Base-by-base conservation (phyloP, 805 yeast genomes). In the Zygotorulaspora sp. region DNA sequence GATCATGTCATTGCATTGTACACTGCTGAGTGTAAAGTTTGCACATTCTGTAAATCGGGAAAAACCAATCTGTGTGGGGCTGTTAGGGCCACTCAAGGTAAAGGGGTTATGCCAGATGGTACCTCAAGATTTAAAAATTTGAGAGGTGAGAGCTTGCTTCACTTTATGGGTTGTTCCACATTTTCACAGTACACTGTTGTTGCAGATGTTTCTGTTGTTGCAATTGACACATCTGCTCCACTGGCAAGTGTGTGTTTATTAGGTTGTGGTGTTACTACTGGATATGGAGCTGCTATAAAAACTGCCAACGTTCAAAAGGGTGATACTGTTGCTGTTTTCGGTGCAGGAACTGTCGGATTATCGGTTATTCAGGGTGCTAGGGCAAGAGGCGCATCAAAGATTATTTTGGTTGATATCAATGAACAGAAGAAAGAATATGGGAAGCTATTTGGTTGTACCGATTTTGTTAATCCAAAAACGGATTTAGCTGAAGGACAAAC, bases 191-290 rank as follows among this genome's bases (percentile, higher is more conserved):
- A 92, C 65, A 90, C 99, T 10, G 99, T 92, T 40, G 95, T 92
- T 30, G 96, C 97, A 29, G 97, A 92, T 63, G 92, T 92, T 42
- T 88, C 97, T 9, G 86, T 92, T 31, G 98, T 89, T 41, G 92
- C 95, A 12, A 86, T 92, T 49, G 79, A 87, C 63, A 80, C 82
- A 42, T 66, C 76, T 49, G 97, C 96, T 43, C 83, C 86, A 45
- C 72, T 80, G 62, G 95, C 86, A 58, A 78, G 82, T 59, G 83
- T 89, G 26, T 88, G 97, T 71, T 68, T 94, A 63, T 76, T 94
- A 55, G 99, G 98, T 35, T 92, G 98, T 66, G 98, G 98, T 72
- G 85, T 92, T 57, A 92, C 98, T 38, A 92, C 98, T 36, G 98
- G 98, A 48, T 85, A 85, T 61, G 98, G 99, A 65, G 96, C 97